Base-by-base conservation (phyloP, 2,329 filamentous ascomycete genomes). In the Exutisphaerella laricina region DNA sequence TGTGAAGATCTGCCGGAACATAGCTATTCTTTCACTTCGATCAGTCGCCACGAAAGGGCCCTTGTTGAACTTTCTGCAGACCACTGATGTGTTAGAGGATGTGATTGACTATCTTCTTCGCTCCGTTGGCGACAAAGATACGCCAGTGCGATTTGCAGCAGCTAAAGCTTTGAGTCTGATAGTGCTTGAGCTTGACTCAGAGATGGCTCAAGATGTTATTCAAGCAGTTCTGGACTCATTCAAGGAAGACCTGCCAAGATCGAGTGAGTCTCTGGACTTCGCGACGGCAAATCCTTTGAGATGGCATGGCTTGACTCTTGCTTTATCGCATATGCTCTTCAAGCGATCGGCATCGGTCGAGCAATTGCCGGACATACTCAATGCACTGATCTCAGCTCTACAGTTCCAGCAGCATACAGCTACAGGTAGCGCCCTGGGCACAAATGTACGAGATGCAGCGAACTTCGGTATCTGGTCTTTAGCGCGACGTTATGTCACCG, bases 381-480 rank as follows among this genome's bases (percentile, higher is more conserved):
- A 85, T 45, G 82, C 85, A 2, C 72, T 97, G 12, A 68, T 94
- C 1, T 76, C 85, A 7, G 89, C 88, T 0, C 71, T 97, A 18
- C 80, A 81, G 1, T 98, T 97, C 59, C 89, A 98, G 64, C 88
- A 95, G 58, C 78, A 89, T 45, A 85, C 84, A 33, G 78, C 87
- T 0, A 88, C 87, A 3, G 90, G 92, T n/a, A 80, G 77, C 9
- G 89, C 87, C 3, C 73, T 90, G 8, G 92, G 92, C 2, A 84
- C 86, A 1, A 95, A 94, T 55, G 89, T 98, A 12, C 80, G 92
- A 34, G 92, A 98, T 68, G 90, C 92, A 9, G 88, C 92, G 3
- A 96, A 89, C 62, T 98, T 97, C 62, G 92, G 92, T 5, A 83
- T 97, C 17, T 98, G 92, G 92, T 85, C 89, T 1, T 65, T 97